phyloP scores from a whole-genome alignment of 2,329 filamentous ascomycete genomes.

The Phoma sp. region DNA sequence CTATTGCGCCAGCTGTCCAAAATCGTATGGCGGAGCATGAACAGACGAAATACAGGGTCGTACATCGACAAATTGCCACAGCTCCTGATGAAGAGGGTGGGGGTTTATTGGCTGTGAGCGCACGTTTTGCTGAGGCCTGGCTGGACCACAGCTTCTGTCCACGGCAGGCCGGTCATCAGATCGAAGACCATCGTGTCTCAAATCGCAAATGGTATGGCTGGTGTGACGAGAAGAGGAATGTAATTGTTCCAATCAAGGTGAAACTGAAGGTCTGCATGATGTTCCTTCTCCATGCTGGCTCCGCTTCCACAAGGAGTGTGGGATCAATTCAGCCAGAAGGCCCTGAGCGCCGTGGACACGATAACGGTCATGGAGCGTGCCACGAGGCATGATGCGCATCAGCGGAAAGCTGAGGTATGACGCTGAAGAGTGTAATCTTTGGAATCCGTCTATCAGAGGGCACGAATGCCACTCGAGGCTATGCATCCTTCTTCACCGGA shows the following conservation, averaged over 20 bases:
- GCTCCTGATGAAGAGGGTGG: conserved; percentile 5
- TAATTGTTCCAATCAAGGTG: conserved; percentile 6
- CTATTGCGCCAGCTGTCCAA: neutral
- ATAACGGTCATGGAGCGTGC: conserved; percentile 19
- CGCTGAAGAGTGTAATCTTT: conserved; percentile 6
- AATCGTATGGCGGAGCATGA: neutral
- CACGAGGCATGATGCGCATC: conserved; percentile 8
- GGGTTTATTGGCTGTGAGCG: conserved; percentile 11
- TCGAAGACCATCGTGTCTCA: neutral
- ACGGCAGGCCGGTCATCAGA: conserved; percentile 4
- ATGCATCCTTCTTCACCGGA: conserved; percentile 39
- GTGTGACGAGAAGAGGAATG: conserved; percentile 5
- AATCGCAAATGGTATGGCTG: neutral
- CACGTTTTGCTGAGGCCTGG: conserved; percentile 3
- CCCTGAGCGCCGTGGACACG: conserved; percentile 6
- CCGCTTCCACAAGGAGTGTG: conserved; percentile 13
- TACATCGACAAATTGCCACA: conserved; percentile 2
- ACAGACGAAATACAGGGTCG: neutral
- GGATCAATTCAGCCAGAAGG: neutral
- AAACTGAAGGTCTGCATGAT: conserved; percentile 8
- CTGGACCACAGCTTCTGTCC: neutral
- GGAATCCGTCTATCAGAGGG: conserved; percentile 3
- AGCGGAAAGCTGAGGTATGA: conserved; percentile 5
- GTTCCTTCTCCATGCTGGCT: conserved; percentile 13
- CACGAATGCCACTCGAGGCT: conserved; percentile 16